Evolutionary conservation across 2,329 filamentous ascomycete species (phyloP), one percentile per base, ranked within the genome.

Genomic region (Alternaria triticina): DNA sequence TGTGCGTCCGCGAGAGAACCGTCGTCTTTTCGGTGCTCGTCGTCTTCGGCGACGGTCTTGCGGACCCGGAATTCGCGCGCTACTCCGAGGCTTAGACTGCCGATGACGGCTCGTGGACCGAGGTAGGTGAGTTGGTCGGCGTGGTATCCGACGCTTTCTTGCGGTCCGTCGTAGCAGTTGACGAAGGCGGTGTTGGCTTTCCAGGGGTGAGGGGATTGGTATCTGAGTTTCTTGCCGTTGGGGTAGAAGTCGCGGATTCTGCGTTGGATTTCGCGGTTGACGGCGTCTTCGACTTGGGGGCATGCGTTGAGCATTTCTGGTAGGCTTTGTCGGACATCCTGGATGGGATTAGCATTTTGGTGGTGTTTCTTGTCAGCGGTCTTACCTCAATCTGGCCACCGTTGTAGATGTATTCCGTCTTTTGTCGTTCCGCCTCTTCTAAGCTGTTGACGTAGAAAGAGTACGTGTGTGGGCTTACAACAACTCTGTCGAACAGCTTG

Each of bases 91-190:
- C 93, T 97, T 6, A 99, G 82, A 51, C 93, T 96, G 0, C 94
- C 96, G 62, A 98, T 98, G 22, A 97, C 86, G 7, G 95, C 88
- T 8, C 91, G 89, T 0, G 96, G 96, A 0, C 96, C 96, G 1
- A 98, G 86, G 74, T 98, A 98, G 0, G 95, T 97, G 15, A 97
- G 85, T 72, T 97, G 92, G 76, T 99, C 96, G 36, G 91, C 90
- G 80, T 99, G 96, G 81, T 93, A 98, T 30, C 96, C 96, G 1
- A 98, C 94, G 64, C 86, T 93, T 81, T 98, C 89, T 11, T 89
- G 85, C 0, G 89, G 90, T 0, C 94, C 94, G 71, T 90, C 85
- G 78, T 99, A 99, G 82, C 93, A 97, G 78, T 99, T 99, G 15
- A 97, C 94, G 74, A 97, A 95, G 0, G 94, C 93, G 0, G 93